phyloP scores from a whole-genome alignment of 2,329 filamentous ascomycete genomes.

The Rutstroemia sp. region DNA sequence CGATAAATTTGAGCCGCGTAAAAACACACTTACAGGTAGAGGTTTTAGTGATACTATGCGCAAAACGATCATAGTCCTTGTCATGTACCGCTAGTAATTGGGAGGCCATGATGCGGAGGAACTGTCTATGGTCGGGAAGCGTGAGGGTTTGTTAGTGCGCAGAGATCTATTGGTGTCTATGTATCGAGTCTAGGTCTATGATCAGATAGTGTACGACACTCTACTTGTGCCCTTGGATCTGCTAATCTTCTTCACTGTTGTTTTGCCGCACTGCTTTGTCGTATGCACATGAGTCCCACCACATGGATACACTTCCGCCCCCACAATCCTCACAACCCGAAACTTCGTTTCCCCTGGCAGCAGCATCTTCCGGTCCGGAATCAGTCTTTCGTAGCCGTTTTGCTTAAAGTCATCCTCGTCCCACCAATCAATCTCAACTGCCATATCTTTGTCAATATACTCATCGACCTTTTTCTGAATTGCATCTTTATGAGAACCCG shows the following conservation, averaged over 20 bases:
- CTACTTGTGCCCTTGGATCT: conserved; percentile 56
- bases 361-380: conserved; percentile 40
- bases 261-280: conserved; percentile 51
- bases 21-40: too few relatives aligned
- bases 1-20: neutral
- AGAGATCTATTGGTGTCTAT: neutral
- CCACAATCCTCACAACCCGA: conserved; percentile 61
- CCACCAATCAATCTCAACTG: conserved; percentile 62
- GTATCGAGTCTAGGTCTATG: neutral
- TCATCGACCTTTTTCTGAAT: conserved; percentile 58
- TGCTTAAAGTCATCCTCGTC: conserved; percentile 50
- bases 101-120: too few relatives aligned
- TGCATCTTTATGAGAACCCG: conserved; percentile 50
- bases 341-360: conserved; percentile 43
- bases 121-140: neutral
- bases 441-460: conserved; percentile 46
- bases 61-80: too few relatives aligned
- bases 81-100: too few relatives aligned
- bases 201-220: conserved; percentile 32
- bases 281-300: conserved; percentile 65
- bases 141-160: neutral
- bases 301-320: conserved; percentile 64
- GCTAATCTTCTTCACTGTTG: conserved; percentile 59
- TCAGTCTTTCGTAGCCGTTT: conserved; percentile 47
- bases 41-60: too few relatives aligned